phyloP scores from a whole-genome alignment of 2,329 filamentous ascomycete species.

The Xylaria sp. region DNA sequence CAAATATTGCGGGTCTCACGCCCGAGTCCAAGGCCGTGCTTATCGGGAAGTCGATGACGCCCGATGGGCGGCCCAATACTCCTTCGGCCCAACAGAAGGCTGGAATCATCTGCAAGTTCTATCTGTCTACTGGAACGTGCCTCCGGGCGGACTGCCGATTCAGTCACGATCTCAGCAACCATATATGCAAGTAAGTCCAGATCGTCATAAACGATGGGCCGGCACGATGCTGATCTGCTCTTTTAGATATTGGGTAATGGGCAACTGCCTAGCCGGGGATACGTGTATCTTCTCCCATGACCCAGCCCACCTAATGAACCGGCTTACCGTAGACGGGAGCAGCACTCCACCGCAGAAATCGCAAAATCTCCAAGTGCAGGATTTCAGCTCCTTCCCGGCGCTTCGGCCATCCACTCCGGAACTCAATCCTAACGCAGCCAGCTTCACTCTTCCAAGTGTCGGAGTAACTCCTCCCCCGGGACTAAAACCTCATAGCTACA shows the following conservation, averaged over 20 bases:
- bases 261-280: constrained; percentile 90
- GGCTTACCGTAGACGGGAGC: constrained; percentile 72
- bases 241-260: constrained; percentile 87
- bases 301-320: constrained; percentile 81
- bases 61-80: constrained; percentile 74
- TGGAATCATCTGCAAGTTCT: constrained; percentile 95
- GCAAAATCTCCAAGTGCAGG: constrained; percentile 78
- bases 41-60: constrained; percentile 87
- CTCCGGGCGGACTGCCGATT: constrained; percentile 95
- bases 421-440: constrained; percentile 54
- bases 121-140: constrained; percentile 92
- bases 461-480: constrained; percentile 69
- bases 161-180: constrained; percentile 92
- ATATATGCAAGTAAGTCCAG: constrained; percentile 89
- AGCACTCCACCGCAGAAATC: constrained; percentile 66
- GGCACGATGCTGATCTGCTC: constrained; percentile 46
- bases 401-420: constrained; percentile 65
- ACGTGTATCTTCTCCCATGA: constrained; percentile 98
- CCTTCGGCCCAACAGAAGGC: constrained; percentile 78
- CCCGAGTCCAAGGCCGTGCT: constrained; percentile 69
- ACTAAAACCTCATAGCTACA: constrained; percentile 61
- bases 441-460: constrained; percentile 56
- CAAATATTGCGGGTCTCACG: constrained; percentile 45
- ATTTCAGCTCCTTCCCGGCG: constrained; percentile 83
- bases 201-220: neutral